phyloP scores from a whole-genome alignment of 768 basidiomycete species.

The Gloeophyllum trabeum region DNA sequence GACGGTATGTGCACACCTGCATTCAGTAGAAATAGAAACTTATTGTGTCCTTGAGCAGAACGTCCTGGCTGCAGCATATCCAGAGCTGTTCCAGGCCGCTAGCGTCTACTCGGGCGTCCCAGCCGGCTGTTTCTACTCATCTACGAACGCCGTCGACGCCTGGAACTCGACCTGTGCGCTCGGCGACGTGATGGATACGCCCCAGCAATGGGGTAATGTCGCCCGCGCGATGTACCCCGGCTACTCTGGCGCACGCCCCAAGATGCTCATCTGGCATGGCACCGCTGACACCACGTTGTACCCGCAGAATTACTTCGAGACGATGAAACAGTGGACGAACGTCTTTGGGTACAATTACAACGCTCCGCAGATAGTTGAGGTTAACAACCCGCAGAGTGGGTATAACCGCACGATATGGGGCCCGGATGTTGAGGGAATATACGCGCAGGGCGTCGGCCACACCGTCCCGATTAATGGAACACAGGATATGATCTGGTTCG shows the following conservation, averaged over 20 bases:
- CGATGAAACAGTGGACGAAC: slow-evolving; percentile 45
- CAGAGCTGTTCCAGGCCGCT: slow-evolving; percentile 39
- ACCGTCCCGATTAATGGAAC: slow-evolving; percentile 38
- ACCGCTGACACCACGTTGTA: slow-evolving; percentile 39
- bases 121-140: slow-evolving; percentile 40
- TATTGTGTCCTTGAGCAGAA: not conserved
- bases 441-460: slow-evolving; percentile 35
- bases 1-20: slow-evolving; percentile 27
- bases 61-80: slow-evolving; percentile 32
- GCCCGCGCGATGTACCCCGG: slow-evolving; percentile 38
- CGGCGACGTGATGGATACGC: slow-evolving; percentile 30
- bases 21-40: too few relatives aligned
- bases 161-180: slow-evolving; percentile 38
- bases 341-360: slow-evolving; percentile 34
- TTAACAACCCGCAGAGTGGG: slow-evolving; percentile 30
- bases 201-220: slow-evolving; percentile 35
- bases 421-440: slow-evolving; percentile 36
- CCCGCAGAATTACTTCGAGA: slow-evolving; percentile 37
- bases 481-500: slow-evolving; percentile 37
- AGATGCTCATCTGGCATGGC: slow-evolving; percentile 45
- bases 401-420: slow-evolving; percentile 40
- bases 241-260: slow-evolving; percentile 37
- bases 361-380: slow-evolving; percentile 24
- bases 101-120: slow-evolving; percentile 40
- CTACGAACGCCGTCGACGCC: slow-evolving; percentile 20